Evolutionary conservation across 306 rosid species (phyloP), one percentile per base, ranked within the genome.

Genomic region (Alnus glutinosa): DNA sequence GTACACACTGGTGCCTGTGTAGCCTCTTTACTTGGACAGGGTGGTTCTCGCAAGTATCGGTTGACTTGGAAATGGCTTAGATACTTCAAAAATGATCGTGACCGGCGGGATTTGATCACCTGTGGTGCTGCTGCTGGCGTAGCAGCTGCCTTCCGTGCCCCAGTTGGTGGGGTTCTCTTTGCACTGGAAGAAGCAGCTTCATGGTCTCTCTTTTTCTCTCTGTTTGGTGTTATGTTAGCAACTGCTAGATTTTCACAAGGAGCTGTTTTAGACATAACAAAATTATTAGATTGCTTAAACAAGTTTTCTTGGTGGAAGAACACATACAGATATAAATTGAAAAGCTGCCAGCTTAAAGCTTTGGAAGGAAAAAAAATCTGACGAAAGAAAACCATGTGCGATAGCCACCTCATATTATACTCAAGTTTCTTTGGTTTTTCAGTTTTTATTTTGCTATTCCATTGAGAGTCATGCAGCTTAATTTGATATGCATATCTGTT

Each of bases 111-210:
- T 84, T 79, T 92, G 85, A 85, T 92, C 69, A 90, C 97, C 28
- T 90, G 93, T 70, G 97, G 96, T 70, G 97, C 97, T 55, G 97
- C 90, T 85, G 97, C 96, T 51, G 97, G 97, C 3, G 96, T 92
- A 49, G 97, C 97, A 16, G 96, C 92, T 75, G 97, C 97, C 42
- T 89, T 92, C 76, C 91, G 96, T 74, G 97, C 96, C 55, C 96
- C 97, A 1, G 97, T 92, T 59, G 97, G 97, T 18, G 97, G 97
- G 48, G 97, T 92, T 75, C 97, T 92, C 73, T 92, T 92, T 81
- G 92, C 97, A 75, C 92, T 92, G 57, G 96, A 90, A 88, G 97
- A 92, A 82, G 92, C 89, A 54, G 96, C 97, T 90, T 92, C 96
- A 77, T 92, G 97, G 97, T 90, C 62, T 86, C 69, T 82, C 75